These are phyloP conservation scores for Amanita subjunquillea DNA, from an alignment of 768 basidiomycete species.

Conservation along the genomic window DNA sequence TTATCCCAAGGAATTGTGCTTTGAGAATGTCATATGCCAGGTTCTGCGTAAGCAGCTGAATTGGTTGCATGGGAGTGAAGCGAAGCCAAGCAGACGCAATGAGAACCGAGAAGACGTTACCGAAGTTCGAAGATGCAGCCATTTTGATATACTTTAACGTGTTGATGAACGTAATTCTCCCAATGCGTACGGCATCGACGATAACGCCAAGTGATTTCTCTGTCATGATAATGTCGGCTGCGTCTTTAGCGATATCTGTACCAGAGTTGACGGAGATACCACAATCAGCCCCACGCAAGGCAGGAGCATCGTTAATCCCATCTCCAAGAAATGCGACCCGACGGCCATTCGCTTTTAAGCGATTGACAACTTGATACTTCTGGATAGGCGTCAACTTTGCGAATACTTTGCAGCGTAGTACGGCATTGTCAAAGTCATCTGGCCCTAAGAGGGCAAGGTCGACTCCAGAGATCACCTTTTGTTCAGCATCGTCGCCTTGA, in stretches of 20 bases:
- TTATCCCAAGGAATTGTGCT: conserved; percentile 28
- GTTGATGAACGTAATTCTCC: conserved; percentile 19
- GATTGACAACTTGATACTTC: conserved; percentile 5
- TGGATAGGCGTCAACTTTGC: conserved; percentile 7
- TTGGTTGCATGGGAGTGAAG: conserved; percentile 24
- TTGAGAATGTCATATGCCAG: conserved; percentile 26
- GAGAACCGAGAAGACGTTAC: conserved; percentile 14
- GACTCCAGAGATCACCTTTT: neutral
- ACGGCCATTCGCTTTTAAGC: neutral
- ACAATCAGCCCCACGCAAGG: conserved; percentile 8
- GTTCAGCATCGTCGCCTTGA: neutral
- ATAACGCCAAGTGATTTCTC: conserved; percentile 25
- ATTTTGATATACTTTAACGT: conserved; percentile 27
- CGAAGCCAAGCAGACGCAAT: conserved; percentile 27
- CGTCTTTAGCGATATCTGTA: conserved; percentile 23
- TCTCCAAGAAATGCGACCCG: conserved; percentile 3
- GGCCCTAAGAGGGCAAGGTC: conserved; percentile 15
- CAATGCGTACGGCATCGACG: conserved; percentile 15
- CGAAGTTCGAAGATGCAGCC: conserved; percentile 21
- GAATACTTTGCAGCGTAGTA: neutral
- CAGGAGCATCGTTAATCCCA: neutral
- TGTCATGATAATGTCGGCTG: conserved; percentile 23
- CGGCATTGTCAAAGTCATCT: neutral
- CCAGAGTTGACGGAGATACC: conserved; percentile 11
- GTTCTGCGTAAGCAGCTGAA: conserved; percentile 22